Base-by-base conservation (phyloP, 495 filamentous ascomycete species). In the Penicillium subrubescens region DNA sequence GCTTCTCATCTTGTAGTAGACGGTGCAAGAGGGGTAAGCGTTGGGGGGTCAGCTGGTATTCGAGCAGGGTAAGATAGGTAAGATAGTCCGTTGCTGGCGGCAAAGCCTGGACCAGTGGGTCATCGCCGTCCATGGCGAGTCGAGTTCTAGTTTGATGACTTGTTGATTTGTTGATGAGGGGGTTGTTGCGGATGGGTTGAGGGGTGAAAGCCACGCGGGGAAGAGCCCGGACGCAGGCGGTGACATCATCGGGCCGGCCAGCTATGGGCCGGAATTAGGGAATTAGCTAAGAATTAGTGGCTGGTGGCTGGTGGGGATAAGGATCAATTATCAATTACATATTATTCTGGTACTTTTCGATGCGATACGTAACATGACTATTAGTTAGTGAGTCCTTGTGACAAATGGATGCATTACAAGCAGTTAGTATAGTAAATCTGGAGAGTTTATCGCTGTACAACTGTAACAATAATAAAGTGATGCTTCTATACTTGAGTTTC, bases 41-140 rank as follows among this genome's bases (percentile, higher is more conserved):
- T 33, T 88, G 87, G n/a, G 84, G 83, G 14, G 87, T 90, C 21
- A 97, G 81, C 73, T 96, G 91, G 65, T 93, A 89, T 72, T 96
- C 92, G 65, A 97, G 75, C 64, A 97, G 84, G 48, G 92, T 95
- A 57, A 96, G 85, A 72, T 96, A 97, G 3, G 93, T 95, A 59
- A 96, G 82, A 69, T 89, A 90, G 72, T 97, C 93, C 3, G 89
- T 89, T 12, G 83, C 85, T 7, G 92, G 92, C 1, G 92, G 92
- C 51, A 85, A 61, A 37, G 83, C 81, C 64, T 76, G 67, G n/a
- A 84, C 69, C 41, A 86, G 72, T 34, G 80, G 80, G 57, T 84
- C 75, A 7, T 73, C 67, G 35, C 39, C 8, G 17, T 70, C 59
- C 67, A 70, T 70, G 53, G 53, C 25, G 31, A 56, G 33, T 25